These are phyloP conservation scores for Monilinia laxa DNA, from an alignment of 2,329 filamentous ascomycete species.

Conservation along the genomic window DNA sequence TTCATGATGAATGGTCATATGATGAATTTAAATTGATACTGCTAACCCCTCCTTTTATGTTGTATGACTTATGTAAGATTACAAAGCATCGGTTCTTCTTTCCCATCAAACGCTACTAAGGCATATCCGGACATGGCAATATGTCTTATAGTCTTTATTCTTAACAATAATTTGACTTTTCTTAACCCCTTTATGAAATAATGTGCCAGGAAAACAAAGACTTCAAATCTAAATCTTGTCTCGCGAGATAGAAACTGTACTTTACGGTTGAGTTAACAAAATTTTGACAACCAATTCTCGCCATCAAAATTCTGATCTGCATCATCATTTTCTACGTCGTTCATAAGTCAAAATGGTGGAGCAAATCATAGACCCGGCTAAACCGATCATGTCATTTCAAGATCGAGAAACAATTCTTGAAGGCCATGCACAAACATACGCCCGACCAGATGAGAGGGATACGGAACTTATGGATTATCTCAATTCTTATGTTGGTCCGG, in stretches of 20 bases:
- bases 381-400: background rate
- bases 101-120: background rate
- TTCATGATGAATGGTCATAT: background rate
- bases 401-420: background rate
- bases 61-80: background rate
- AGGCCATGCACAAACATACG: constrained; percentile 6
- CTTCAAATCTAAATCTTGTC: background rate
- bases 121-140: background rate
- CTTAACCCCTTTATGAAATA: background rate
- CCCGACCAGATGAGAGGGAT: background rate
- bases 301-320: accelerated
- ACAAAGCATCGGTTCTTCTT: background rate
- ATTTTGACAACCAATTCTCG: background rate
- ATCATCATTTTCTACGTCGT: background rate
- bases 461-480: background rate
- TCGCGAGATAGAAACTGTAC: background rate
- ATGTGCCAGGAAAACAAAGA: background rate
- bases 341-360: background rate
- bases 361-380: constrained; percentile 14
- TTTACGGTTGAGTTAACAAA: background rate
- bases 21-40: background rate
- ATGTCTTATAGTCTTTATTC: background rate
- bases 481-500: too few relatives aligned
- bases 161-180: background rate
- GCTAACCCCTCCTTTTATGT: background rate